Evolutionary conservation across 1,139 yeast species (phyloP), one percentile per base, ranked within the genome.

Genomic region (Citeromyces siamensis): DNA sequence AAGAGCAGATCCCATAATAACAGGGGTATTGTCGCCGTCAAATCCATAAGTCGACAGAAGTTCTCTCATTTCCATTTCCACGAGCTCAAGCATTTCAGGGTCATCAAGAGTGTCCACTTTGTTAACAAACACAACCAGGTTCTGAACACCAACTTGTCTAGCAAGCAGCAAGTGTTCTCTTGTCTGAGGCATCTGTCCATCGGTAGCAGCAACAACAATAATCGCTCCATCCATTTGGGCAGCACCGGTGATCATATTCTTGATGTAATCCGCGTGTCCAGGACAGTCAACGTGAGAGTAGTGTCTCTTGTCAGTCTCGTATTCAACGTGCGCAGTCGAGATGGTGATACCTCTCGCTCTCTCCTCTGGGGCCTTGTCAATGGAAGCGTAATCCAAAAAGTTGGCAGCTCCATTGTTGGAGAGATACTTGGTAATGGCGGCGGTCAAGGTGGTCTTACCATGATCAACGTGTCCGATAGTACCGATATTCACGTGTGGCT

Each of bases 41-140:
- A 86, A 90, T 44, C 96, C 97, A 62, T 88, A 90, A 47, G 83
- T 71, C 50, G 77, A 58, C 59, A 90, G 72, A 50, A 90, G 71
- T 60, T 90, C 98, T 70, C 99, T 84, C 97, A 90, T 93, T 74
- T 90, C 99, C 99, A 90, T 90, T 70, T 90, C 98, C 51, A 93
- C 99, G 54, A 93, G 80, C 70, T 93, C 99, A 64, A 90, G 75
- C 97, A 90, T 93, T 71, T 90, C 99, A 48, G 94, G 94, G 62
- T 90, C 99, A 59, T 90, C 96, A 58, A 90, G 77, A 49, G 95
- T 83, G 62, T 90, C 98, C 51, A 90, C 93, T 72, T 90, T 90
- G 81, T 90, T 90, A 45, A 93, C 97, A 52, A 83, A 90, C 38
- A 90, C 99, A 62, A 90, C 96, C 60, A 90, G 76, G 66, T 86